Percentiles rank a stretch among this genome's conserved stretches.
Evolutionary conservation across 805 yeast genomes (phyloP).

Genomic region (Limtongia smithiae): DNA sequence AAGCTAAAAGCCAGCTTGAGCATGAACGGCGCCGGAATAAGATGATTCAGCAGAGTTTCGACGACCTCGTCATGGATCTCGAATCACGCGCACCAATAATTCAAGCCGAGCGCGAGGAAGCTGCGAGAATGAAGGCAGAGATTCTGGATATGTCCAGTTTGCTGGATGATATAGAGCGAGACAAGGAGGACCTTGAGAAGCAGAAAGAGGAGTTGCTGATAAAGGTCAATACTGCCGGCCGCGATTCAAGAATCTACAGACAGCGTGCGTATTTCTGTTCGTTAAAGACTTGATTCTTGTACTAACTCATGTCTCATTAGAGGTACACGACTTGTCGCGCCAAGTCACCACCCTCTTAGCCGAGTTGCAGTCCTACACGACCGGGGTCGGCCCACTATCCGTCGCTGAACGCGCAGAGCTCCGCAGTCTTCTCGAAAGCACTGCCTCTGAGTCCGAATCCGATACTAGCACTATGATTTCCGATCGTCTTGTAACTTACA

Average conservation of each 20-base stretch:
- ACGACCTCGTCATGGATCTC: slow-evolving; percentile 67
- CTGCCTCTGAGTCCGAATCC: slow-evolving; percentile 41
- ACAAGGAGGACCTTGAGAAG: slow-evolving; percentile 39
- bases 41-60: slow-evolving; percentile 65
- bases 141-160: slow-evolving; percentile 52
- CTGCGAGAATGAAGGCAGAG: slow-evolving; percentile 55
- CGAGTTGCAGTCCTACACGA: slow-evolving; percentile 53
- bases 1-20: slow-evolving; percentile 60
- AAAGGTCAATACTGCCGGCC: slow-evolving; percentile 36
- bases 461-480: slow-evolving; percentile 73
- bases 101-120: slow-evolving; percentile 58
- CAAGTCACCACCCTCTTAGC: slow-evolving; percentile 76
- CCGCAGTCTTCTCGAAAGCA: slow-evolving; percentile 35
- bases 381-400: slow-evolving; percentile 59
- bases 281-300: slow-evolving; percentile 40
- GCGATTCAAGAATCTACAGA: slow-evolving; percentile 33
- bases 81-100: slow-evolving; percentile 76
- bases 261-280: slow-evolving; percentile 17
- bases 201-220: slow-evolving; percentile 38
- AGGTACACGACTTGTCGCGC: slow-evolving; percentile 66
- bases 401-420: slow-evolving; percentile 62
- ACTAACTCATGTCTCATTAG: slow-evolving; percentile 43
- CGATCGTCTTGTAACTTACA: slow-evolving; percentile 69
- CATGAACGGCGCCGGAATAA: slow-evolving; percentile 70
- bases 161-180: slow-evolving; percentile 42